These are phyloP conservation scores for Orbilia ellipsospora DNA, from an alignment of 2,329 filamentous ascomycete genomes.

Conservation along the genomic window DNA sequence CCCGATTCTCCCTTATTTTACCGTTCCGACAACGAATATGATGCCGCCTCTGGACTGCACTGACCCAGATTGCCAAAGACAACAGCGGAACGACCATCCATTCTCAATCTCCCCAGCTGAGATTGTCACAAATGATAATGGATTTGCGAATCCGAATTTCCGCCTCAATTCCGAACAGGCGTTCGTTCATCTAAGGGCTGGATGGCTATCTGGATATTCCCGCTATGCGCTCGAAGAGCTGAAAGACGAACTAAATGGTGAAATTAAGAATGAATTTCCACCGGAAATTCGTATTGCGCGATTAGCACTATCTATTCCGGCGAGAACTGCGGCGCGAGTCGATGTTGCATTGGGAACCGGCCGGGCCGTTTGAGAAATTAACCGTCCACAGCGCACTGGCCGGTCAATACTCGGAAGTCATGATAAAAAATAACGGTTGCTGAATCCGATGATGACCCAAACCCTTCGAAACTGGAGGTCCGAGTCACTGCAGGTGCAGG, in stretches of 20 bases:
- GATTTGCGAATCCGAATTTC: too few species aligned
- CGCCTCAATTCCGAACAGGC: too few species aligned
- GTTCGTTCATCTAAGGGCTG: neutral
- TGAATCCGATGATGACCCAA: neutral
- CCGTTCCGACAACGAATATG: conserved; percentile 6
- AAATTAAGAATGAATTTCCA: neutral
- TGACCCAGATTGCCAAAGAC: neutral
- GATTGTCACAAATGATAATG: too few species aligned
- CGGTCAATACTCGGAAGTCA: too few species aligned
- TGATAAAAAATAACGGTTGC: too few species aligned
- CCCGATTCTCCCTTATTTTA: conserved; percentile 13
- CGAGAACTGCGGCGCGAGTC: conserved; percentile 1
- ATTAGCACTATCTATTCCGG: conserved; percentile 8
- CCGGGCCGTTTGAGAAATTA: too few species aligned
- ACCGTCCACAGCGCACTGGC: too few species aligned
- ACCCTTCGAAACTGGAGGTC: too few species aligned
- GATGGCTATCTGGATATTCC: conserved; percentile 20
- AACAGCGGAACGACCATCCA: neutral
- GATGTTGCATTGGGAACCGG: neutral
- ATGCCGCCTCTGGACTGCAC: neutral
- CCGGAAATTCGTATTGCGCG: conserved; percentile 13
- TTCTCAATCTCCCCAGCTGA: neutral
- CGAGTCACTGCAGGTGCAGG: too few species aligned
- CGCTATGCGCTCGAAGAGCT: conserved; percentile 5
- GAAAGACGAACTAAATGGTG: neutral